Base-by-base conservation (phyloP, 257 asterid genomes). In the Scutellaria minor region DNA sequence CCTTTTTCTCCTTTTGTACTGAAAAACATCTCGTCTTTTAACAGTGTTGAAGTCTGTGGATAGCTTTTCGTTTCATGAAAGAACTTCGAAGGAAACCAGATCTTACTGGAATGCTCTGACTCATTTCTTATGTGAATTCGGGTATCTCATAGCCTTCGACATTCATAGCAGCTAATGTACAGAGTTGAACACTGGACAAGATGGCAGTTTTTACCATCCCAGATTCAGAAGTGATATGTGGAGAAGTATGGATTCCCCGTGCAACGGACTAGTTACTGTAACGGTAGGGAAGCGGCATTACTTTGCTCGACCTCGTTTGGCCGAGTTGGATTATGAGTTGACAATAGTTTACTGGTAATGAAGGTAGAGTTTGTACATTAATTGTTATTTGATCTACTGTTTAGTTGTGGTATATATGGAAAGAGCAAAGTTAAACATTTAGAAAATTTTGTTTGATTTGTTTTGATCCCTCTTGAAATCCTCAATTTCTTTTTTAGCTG, bases 41-140 rank as follows among this genome's bases (percentile, higher is more conserved):
- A 31, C 37, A 31, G 37, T 44, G 13, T 44, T 44, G 48, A 44
- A 67, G 58, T 46, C 51, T 48, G 53, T 42, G 58, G 74, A 3
- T 24, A 48, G 77, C 55, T 51, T 39, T 13, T 37, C 41, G 18
- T 70, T 70, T 5, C 63, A 9, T 52, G 14, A 12, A 51, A 68
- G 74, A 67, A 66, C 48, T 37, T 54, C 12, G 47, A 35, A 40
- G 48, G 66, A 50, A 67, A 22, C 37, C 54, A 35, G 71, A 48
- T 69, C 61, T 11, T 18, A 5, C 61, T 53, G 59, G 57, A 68
- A 9, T 31, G 11, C 65, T 75, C 70, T 12, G 4, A 10, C 46
- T 8, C 12, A 14, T 59, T 54, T 50, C 64, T 57, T 18, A 4
- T 31, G 18, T 18, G 39, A 47, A 15, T 1, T 3, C 58, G 62